Evolutionary conservation across 306 rosid genomes (phyloP).

Genomic region (Gillenia trifoliata): DNA sequence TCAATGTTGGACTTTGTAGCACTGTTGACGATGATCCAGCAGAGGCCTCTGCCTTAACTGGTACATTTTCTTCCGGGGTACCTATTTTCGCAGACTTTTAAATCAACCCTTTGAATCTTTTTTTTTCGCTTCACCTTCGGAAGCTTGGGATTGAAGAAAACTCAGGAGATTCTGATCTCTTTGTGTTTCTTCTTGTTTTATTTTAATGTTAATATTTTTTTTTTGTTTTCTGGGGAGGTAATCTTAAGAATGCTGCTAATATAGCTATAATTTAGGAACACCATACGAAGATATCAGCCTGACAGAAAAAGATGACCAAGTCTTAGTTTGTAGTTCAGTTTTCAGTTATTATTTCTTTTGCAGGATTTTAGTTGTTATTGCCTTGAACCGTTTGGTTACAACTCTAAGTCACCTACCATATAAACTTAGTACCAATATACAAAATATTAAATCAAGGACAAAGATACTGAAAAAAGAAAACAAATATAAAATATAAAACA

Average conservation of each 20-base stretch:
- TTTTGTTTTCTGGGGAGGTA: neutral
- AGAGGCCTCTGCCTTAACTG: slow-evolving; percentile 32
- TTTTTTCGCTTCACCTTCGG: neutral
- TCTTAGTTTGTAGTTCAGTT: slow-evolving; percentile 22
- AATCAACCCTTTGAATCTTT: slow-evolving; percentile 4
- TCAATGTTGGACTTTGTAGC: neutral
- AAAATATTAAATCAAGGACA: neutral
- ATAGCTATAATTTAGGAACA: slow-evolving; percentile 42
- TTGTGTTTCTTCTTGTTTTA: neutral
- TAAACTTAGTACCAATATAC: neutral
- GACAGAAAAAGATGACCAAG: slow-evolving; percentile 26
- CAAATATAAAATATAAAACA: too few relatives aligned
- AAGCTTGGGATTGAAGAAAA: slow-evolving; percentile 5
- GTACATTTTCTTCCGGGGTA: slow-evolving; percentile 8
- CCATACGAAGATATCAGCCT: slow-evolving; percentile 30
- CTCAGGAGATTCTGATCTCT: neutral
- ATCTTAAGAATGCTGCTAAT: slow-evolving; percentile 5
- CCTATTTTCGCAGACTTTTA: slow-evolving; percentile 40
- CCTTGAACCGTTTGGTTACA: neutral
- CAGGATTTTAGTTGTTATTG: neutral
- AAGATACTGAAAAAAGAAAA: too few relatives aligned
- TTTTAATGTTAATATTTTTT: neutral
- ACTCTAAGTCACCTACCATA: neutral
- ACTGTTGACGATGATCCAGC: slow-evolving; percentile 11
- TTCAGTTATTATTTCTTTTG: slow-evolving; percentile 13